phyloP scores from a whole-genome alignment of 2,329 filamentous ascomycete species.

The Reticulascus tulasneorum region DNA sequence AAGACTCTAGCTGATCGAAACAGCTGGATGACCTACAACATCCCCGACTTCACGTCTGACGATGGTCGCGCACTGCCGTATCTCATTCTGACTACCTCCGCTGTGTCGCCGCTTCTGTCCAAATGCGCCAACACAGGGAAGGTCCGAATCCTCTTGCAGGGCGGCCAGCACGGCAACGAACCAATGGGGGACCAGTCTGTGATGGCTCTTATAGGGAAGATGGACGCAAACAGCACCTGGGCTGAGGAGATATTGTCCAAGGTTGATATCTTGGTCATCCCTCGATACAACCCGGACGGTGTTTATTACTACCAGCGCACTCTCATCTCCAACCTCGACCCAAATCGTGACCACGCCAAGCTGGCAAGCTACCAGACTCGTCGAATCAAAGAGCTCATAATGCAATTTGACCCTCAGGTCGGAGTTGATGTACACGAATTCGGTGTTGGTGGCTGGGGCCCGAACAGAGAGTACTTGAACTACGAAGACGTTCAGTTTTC shows the following conservation, averaged over 20 bases:
- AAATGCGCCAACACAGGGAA: conserved; percentile 19
- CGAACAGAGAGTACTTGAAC: conserved; percentile 10
- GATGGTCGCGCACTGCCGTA: conserved; percentile 19
- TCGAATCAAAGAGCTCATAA: conserved; percentile 23
- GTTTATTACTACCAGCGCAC: conserved; percentile 28
- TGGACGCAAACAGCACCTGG: conserved; percentile 24
- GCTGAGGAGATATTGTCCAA: conserved; percentile 21
- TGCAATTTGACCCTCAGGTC: conserved; percentile 23
- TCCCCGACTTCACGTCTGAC: conserved; percentile 15
- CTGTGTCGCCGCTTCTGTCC: neutral
- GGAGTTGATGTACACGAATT: conserved; percentile 30
- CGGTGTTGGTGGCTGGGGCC: conserved; percentile 8
- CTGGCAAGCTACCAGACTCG: conserved; percentile 26
- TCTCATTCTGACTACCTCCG: conserved; percentile 13
- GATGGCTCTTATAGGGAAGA: conserved; percentile 24
- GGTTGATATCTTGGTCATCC: conserved; percentile 24
- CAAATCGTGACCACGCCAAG: conserved; percentile 29
- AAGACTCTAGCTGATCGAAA: conserved; percentile 18
- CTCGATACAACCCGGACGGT: conserved; percentile 29
- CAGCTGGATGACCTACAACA: conserved; percentile 20
- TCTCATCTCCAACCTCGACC: conserved; percentile 24
- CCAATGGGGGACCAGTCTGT: conserved; percentile 26
- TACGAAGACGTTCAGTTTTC: conserved; percentile 26
- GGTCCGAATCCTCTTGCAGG: conserved; percentile 26
- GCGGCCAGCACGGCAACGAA: conserved; percentile 28